A percentile compares a stretch with the other conserved stretches of the same genome.
phyloP scores from a whole-genome alignment of 495 filamentous ascomycete genomes.

The Penicillium fimorum region DNA sequence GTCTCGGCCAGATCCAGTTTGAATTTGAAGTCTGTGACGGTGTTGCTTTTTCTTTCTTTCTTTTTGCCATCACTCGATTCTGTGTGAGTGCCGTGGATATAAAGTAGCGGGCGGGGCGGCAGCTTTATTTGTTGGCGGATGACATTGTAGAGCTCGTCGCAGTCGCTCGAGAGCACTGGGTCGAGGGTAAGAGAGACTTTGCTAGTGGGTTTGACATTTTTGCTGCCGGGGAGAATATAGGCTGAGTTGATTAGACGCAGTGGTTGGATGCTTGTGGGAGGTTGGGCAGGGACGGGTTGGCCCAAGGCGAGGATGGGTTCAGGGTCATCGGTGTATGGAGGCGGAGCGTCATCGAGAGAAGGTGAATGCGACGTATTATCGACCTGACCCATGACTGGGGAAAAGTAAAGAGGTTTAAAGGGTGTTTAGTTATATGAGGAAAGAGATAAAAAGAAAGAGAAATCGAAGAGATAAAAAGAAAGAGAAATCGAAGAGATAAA shows the following conservation, averaged over 20 bases:
- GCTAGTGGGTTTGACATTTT: conserved; percentile 11
- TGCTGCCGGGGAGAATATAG: conserved; percentile 21
- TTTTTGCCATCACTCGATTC: conserved; percentile 28
- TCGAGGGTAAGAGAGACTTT: conserved; percentile 26
- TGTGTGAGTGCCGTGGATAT: conserved; percentile 34
- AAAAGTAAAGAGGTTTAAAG: too few relatives aligned
- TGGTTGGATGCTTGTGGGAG: conserved; percentile 6
- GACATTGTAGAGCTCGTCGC: conserved; percentile 25
- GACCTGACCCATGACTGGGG: too few relatives aligned
- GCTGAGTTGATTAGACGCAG: conserved; percentile 22
- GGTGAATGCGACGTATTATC: conserved; percentile 23
- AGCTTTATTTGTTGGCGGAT: conserved; percentile 34
- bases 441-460: too few relatives aligned
- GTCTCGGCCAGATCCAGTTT: conserved; percentile 37
- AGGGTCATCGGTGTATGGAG: conserved; percentile 28
- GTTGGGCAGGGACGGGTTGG: neutral
- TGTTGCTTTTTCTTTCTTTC: conserved; percentile 25
- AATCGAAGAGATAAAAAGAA: too few relatives aligned
- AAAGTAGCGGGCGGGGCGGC: conserved; percentile 38
- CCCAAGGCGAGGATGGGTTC: conserved; percentile 3
- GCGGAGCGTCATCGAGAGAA: conserved; percentile 24
- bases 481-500: too few relatives aligned
- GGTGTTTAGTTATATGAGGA: too few relatives aligned
- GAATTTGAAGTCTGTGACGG: conserved; percentile 42
- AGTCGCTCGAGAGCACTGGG: conserved; percentile 25